These are phyloP conservation scores for Lotmaria passim DNA, from an alignment of 208 protist genomes.

Conservation along the genomic window DNA sequence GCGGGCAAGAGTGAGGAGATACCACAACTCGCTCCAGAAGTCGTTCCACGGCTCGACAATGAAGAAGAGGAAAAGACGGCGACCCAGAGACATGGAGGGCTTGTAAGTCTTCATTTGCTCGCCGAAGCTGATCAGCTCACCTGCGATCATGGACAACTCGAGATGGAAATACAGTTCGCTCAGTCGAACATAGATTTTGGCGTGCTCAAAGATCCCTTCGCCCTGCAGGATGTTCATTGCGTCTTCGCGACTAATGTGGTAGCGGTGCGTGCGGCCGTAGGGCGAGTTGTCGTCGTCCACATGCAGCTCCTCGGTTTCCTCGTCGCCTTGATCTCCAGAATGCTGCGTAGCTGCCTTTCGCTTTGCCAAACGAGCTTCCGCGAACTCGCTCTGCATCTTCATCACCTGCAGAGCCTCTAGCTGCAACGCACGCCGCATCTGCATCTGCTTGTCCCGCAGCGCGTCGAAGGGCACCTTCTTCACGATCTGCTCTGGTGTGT, in stretches of 20 bases:
- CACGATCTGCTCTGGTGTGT: slow-evolving; percentile 35
- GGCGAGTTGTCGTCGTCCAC: slow-evolving; percentile 18
- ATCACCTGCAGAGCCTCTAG: slow-evolving; percentile 37
- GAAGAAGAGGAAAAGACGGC: slow-evolving; percentile 35
- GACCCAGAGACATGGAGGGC: slow-evolving; percentile 28
- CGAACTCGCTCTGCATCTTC: slow-evolving; percentile 9
- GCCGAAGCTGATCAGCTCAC: slow-evolving; percentile 35
- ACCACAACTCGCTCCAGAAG: slow-evolving; percentile 54
- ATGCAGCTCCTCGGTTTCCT: neutral
- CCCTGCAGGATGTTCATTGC: neutral
- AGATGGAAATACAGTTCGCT: slow-evolving; percentile 42
- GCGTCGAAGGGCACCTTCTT: slow-evolving; percentile 39
- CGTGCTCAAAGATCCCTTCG: slow-evolving; percentile 19
- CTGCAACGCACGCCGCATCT: slow-evolving; percentile 42
- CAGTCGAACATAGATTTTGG: slow-evolving; percentile 34
- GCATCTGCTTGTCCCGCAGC: slow-evolving; percentile 29
- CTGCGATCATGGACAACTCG: slow-evolving; percentile 39
- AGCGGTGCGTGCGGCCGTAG: slow-evolving; percentile 9
- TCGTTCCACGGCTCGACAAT: slow-evolving; percentile 51
- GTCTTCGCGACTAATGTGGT: slow-evolving; percentile 2
- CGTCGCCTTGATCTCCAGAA: slow-evolving; percentile 2
- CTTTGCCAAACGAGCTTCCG: slow-evolving; percentile 9
- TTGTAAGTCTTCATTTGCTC: slow-evolving; percentile 48
- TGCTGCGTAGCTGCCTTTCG: neutral
- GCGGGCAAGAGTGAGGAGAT: slow-evolving; percentile 43